Base-by-base conservation (phyloP, 768 basidiomycete species). In the Pleurotus djamor region DNA sequence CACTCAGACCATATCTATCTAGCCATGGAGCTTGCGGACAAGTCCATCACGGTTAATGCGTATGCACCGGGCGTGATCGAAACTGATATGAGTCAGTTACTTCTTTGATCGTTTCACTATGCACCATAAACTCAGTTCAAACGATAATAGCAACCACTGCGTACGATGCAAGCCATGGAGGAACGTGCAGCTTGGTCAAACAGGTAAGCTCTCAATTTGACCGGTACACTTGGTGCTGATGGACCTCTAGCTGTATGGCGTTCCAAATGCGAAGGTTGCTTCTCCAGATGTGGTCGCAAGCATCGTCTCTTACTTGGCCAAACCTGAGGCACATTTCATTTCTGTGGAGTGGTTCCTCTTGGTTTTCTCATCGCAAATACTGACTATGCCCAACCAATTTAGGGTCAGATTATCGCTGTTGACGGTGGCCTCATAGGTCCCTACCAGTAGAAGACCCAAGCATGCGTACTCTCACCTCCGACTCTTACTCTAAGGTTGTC, bases 11-110 rank as follows among this genome's bases (percentile, higher is more conserved):
- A 16, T 14, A 64, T 67, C 66, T 28, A 14, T 65, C 4, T n/a
- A 67, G 69, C 69, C 8, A 48, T 59, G 12, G 77, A 78, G 59
- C 64, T 76, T 33, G 72, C 68, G 1, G 56, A 67, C 14, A 52
- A 75, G 57, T 59, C 62, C 5, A 76, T 78, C 44, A 76, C 76
- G 1, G 77, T 75, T 1, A 78, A 78, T 52, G 67, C 74, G 3
- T 77, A 80, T 57, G 72, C 74, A 1, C 78, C 78, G 0, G 72
- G 75, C 4, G 5, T 59, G 16, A 71, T 76, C 50, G 50, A 67
- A 0, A 78, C 72, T 0, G 49, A 58, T 2, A 44, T 76, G 65
- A 28, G 78, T 79, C 16, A 4, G 60, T 58, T 16, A 5, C 21
- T 35, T 17, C n/a, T 52, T 16, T 14, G 36, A n/a, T 4, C 36